These are phyloP conservation scores for Sclerotinia spermophila DNA, from an alignment of 2,329 filamentous ascomycete species.

Conservation along the genomic window DNA sequence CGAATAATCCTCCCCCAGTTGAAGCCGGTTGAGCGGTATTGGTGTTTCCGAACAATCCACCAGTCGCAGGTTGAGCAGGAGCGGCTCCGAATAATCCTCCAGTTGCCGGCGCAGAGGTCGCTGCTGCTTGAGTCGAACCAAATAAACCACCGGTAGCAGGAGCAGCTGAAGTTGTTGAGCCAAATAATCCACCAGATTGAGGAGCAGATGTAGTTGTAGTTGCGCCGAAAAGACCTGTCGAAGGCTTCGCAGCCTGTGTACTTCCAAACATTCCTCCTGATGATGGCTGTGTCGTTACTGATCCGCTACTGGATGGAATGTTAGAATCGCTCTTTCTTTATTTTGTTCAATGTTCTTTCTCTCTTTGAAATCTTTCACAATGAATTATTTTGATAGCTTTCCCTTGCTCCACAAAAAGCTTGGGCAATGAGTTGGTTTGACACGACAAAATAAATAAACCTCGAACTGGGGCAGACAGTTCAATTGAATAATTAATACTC, in stretches of 20 bases:
- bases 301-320: slow-evolving; percentile 30
- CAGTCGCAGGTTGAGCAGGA: slow-evolving; percentile 23
- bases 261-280: slow-evolving; percentile 37
- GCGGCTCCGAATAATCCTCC: slow-evolving; percentile 28
- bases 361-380: neutral
- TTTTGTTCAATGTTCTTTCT: neutral
- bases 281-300: slow-evolving; percentile 29
- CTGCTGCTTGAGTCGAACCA: slow-evolving; percentile 27
- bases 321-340: slow-evolving; percentile 25
- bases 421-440: slow-evolving; percentile 5
- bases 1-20: slow-evolving; percentile 35
- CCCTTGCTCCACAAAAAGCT: slow-evolving; percentile 19
- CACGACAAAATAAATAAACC: slow-evolving; percentile 9
- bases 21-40: slow-evolving; percentile 23
- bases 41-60: slow-evolving; percentile 36
- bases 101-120: slow-evolving; percentile 20
- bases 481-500: slow-evolving; percentile 2
- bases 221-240: slow-evolving; percentile 36
- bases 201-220: slow-evolving; percentile 26
- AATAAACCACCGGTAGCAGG: slow-evolving; percentile 32
- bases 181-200: slow-evolving; percentile 31
- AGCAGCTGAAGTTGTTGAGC: slow-evolving; percentile 21
- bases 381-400: slow-evolving; percentile 22
- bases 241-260: slow-evolving; percentile 32
- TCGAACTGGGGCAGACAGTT: neutral